phyloP scores from a whole-genome alignment of 2,329 filamentous ascomycete genomes.

The Epichloe hybrida region DNA sequence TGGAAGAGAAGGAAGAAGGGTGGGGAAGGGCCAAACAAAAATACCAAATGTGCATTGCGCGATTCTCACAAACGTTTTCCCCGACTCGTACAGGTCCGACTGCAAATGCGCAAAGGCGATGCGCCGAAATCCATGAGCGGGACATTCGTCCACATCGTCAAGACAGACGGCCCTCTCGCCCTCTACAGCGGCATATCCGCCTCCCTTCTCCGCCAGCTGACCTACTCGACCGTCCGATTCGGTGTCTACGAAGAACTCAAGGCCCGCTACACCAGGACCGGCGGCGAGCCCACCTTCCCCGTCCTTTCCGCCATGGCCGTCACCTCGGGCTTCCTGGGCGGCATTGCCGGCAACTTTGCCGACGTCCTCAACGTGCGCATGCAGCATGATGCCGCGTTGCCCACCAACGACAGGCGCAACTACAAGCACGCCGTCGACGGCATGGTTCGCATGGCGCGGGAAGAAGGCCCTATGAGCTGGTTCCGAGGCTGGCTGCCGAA shows the following conservation, averaged over 20 bases:
- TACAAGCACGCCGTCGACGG: conserved; percentile 86
- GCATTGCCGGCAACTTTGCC: conserved; percentile 82
- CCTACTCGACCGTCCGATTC: conserved; percentile 93
- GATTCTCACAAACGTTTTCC: neutral
- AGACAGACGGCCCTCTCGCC: conserved; percentile 60
- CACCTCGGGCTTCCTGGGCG: conserved; percentile 74
- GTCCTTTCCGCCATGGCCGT: conserved; percentile 74
- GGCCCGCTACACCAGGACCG: conserved; percentile 39
- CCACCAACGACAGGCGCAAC: conserved; percentile 60
- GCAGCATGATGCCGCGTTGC: conserved; percentile 82
- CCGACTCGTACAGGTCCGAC: conserved; percentile 52
- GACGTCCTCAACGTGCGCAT: conserved; percentile 97
- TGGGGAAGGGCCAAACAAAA: neutral
- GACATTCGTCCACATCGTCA: conserved; percentile 73
- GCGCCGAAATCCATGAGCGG: conserved; percentile 69
- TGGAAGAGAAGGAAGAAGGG: neutral
- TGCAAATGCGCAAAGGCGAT: conserved; percentile 70
- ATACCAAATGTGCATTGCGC: neutral
- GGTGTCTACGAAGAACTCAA: conserved; percentile 95
- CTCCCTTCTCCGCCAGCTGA: conserved; percentile 82
- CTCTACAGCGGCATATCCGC: conserved; percentile 89
- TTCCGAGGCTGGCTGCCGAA: conserved; percentile 84
- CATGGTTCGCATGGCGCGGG: conserved; percentile 69
- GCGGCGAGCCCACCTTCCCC: conserved; percentile 49
- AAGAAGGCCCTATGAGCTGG: conserved; percentile 63